Conservation (phyloP, 768 basidiomycete genomes). For the Hortiboletus campestris region DNA sequence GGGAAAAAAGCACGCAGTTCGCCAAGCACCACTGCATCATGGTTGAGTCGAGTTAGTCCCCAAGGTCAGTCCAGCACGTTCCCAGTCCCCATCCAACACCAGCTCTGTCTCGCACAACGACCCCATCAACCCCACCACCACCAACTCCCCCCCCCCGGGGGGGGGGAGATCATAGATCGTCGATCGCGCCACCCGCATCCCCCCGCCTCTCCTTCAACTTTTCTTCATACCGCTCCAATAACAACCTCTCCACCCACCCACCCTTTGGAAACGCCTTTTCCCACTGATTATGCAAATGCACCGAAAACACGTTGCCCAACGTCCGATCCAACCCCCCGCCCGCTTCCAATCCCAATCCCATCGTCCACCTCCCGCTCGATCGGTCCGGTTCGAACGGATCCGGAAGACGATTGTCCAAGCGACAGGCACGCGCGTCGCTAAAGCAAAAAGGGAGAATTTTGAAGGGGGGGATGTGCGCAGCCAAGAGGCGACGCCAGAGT, state of each 20-base stretch:
- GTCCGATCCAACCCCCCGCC: constrained; percentile 63
- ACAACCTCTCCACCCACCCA: constrained; percentile 85
- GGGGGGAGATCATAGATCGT: neutral
- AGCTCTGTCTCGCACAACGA: neutral
- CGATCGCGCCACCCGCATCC: neutral
- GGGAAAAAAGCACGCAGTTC: too few relatives aligned
- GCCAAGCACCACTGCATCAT: neutral
- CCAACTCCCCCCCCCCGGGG: too few relatives aligned
- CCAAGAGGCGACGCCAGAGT: constrained; percentile 82
- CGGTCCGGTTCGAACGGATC: constrained; percentile 76
- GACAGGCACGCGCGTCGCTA: constrained; percentile 85
- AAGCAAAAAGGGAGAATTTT: constrained; percentile 95
- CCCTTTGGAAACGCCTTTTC: constrained; percentile 75
- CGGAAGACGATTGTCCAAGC: constrained; percentile 90
- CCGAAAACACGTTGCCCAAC: constrained; percentile 72
- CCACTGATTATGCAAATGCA: constrained; percentile 98
- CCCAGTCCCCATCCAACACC: neutral
- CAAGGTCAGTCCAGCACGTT: neutral
- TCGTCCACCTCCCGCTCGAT: constrained; percentile 61
- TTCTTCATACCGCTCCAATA: constrained; percentile 63
- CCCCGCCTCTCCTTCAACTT: constrained; percentile 14
- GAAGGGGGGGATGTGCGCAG: constrained; percentile 74
- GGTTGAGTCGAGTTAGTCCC: neutral
- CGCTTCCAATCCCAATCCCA: constrained; percentile 56
- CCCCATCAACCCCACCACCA: neutral